These are phyloP conservation scores for Sclerotinia borealis DNA, from an alignment of 2,329 filamentous ascomycete genomes.

Conservation along the genomic window DNA sequence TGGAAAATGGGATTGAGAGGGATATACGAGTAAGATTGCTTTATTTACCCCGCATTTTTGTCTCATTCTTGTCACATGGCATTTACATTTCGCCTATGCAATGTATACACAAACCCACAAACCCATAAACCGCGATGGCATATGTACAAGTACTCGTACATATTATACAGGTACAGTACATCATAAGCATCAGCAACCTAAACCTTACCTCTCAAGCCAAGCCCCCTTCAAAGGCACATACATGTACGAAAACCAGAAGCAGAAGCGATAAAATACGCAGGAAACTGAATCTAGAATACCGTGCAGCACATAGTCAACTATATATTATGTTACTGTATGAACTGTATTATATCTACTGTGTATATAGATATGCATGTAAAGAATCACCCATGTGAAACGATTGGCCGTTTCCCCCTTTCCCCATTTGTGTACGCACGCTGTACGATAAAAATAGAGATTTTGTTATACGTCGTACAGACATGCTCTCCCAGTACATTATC, in stretches of 20 bases:
- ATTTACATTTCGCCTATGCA: too few species aligned
- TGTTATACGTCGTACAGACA: background rate
- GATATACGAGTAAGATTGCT: too few species aligned
- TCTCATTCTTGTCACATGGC: too few species aligned
- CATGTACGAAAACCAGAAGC: background rate
- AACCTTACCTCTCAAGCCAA: too few species aligned
- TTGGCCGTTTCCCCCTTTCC: background rate
- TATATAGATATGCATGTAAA: background rate
- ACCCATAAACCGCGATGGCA: background rate
- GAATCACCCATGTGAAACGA: background rate
- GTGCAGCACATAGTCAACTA: background rate
- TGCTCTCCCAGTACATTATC: background rate
- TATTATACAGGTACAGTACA: background rate
- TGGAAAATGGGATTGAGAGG: too few species aligned
- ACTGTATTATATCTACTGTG: too few species aligned
- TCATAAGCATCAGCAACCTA: background rate
- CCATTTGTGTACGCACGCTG: background rate
- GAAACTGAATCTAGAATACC: background rate
- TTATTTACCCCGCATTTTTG: too few species aligned
- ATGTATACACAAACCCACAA: too few species aligned
- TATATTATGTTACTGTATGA: background rate
- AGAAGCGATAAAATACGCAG: background rate
- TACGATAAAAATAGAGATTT: background rate
- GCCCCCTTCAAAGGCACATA: too few species aligned
- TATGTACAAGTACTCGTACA: background rate